phyloP scores from a whole-genome alignment of 106 monocot species.

The Dioscorea alata region DNA sequence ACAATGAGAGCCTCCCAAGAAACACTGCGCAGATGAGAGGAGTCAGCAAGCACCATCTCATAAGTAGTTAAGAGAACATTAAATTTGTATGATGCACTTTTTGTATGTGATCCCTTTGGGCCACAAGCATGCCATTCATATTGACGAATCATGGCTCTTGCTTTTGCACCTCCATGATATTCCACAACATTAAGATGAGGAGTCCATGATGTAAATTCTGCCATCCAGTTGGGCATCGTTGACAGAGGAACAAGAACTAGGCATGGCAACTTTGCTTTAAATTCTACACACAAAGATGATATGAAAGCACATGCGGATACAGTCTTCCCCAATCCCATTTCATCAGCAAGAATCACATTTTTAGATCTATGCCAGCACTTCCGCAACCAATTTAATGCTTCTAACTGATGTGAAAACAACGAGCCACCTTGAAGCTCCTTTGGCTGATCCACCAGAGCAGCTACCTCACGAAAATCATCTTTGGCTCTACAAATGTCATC shows the following conservation, averaged over 20 bases:
- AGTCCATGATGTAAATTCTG: slow-evolving; percentile 85
- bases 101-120: slow-evolving; percentile 18
- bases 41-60: slow-evolving; percentile 91
- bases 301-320: slow-evolving; percentile 92
- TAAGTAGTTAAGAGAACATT: slow-evolving; percentile 89
- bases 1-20: slow-evolving; percentile 93
- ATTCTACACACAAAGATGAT: slow-evolving; percentile 76
- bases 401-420: slow-evolving; percentile 93
- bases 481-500: slow-evolving; percentile 23
- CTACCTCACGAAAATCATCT: slow-evolving; percentile 43
- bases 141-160: slow-evolving; percentile 74
- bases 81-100: slow-evolving; percentile 55
- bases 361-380: slow-evolving; percentile 89
- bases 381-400: slow-evolving; percentile 92
- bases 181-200: slow-evolving; percentile 96
- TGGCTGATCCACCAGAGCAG: slow-evolving; percentile 65
- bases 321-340: slow-evolving; percentile 97
- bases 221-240: slow-evolving; percentile 96
- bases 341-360: slow-evolving; percentile 99
- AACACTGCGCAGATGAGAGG: slow-evolving; percentile 64
- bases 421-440: slow-evolving; percentile 81
- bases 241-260: slow-evolving; percentile 91
- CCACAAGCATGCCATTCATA: slow-evolving; percentile 84
- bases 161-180: slow-evolving; percentile 89
- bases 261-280: slow-evolving; percentile 68